These are phyloP conservation scores for Acorus gramineus DNA, from an alignment of 106 monocot genomes.

Conservation along the genomic window DNA sequence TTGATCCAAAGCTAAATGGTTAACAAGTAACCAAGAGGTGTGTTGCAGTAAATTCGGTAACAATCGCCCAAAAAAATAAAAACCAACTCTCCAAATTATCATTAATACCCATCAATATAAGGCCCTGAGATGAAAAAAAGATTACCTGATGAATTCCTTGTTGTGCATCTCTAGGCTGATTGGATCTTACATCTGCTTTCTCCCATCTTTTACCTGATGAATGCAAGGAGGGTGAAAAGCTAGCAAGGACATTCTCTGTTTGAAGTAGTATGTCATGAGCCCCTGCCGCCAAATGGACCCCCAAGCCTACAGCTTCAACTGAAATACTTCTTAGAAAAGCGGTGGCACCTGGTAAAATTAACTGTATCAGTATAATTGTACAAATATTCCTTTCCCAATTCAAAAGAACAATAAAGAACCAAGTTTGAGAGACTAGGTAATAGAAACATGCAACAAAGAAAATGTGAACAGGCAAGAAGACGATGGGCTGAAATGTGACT, in stretches of 20 bases:
- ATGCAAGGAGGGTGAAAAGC: conserved; percentile 24
- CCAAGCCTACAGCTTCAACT: conserved; percentile 91
- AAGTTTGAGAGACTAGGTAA: too few species aligned
- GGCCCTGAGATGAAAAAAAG: neutral
- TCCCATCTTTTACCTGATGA: conserved; percentile 23
- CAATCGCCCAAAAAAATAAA: too few species aligned
- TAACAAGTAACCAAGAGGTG: too few species aligned
- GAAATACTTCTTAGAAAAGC: conserved; percentile 84
- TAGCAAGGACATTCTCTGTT: conserved; percentile 64
- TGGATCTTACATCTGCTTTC: conserved; percentile 34
- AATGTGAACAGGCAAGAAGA: too few species aligned
- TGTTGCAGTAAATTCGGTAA: too few species aligned
- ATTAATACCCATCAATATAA: neutral
- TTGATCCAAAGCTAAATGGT: too few species aligned
- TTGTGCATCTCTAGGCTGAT: conserved; percentile 79
- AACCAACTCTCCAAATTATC: too few species aligned
- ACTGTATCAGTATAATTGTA: too few species aligned
- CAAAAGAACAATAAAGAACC: neutral
- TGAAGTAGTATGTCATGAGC: conserved; percentile 83
- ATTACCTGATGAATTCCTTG: conserved; percentile 84
- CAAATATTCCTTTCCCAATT: neutral
- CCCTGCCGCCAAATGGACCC: conserved; percentile 90
- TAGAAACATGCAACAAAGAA: too few species aligned
- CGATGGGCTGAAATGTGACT: too few species aligned
- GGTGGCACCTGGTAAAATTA: conserved; percentile 53